Percentiles rank a stretch among this genome's conserved stretches.
Conservation (phyloP, 106 monocot species). For the Narthecium ossifragum region DNA sequence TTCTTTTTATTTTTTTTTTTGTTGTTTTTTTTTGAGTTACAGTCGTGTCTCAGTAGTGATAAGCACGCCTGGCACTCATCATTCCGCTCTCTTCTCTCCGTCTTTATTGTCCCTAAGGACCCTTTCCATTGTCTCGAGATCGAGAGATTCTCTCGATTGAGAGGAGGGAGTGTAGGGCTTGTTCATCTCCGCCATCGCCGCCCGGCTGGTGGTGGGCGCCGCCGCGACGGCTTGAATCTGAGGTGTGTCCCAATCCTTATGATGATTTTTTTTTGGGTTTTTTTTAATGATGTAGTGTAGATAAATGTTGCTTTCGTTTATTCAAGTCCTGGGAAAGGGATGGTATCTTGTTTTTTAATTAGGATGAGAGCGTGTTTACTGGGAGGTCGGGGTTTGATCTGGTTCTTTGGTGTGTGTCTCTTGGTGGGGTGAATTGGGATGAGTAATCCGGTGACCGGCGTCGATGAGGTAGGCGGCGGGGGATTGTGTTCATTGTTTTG, state of each 20-base stretch:
- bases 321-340: background rate
- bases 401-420: background rate
- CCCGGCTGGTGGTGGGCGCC: too few relatives aligned
- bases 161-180: background rate
- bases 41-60: too few relatives aligned
- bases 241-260: background rate
- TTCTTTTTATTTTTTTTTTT: too few relatives aligned
- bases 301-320: conserved; percentile 3
- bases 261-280: background rate
- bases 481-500: too few relatives aligned
- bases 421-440: background rate
- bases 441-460: background rate
- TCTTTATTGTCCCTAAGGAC: background rate
- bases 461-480: too few relatives aligned
- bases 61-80: background rate
- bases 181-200: background rate
- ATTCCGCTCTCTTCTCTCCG: background rate
- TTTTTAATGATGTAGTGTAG: background rate
- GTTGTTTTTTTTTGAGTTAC: too few relatives aligned
- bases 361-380: background rate
- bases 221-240: background rate
- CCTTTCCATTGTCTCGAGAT: too few relatives aligned
- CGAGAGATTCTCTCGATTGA: too few relatives aligned
- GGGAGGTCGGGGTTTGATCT: background rate
- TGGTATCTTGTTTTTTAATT: background rate